phyloP scores from a whole-genome alignment of 1,139 yeast genomes.

The Zygoascus meyerae region DNA sequence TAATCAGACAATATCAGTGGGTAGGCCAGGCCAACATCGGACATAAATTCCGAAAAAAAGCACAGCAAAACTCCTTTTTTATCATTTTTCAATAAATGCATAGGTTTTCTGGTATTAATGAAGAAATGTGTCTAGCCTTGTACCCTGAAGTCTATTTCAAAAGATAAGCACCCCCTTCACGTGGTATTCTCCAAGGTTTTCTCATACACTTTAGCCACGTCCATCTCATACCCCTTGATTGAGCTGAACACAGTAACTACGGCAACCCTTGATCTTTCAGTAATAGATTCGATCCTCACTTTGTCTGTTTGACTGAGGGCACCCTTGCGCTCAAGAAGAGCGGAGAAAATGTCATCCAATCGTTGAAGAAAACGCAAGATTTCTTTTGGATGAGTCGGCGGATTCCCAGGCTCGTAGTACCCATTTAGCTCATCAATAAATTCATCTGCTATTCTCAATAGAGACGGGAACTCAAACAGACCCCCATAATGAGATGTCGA shows the following conservation, averaged over 20 bases:
- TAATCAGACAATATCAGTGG: no score
- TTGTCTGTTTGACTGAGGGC: constrained; percentile 23
- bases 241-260: constrained; percentile 13
- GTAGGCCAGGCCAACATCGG: no score
- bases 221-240: constrained; percentile 10
- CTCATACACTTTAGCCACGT: constrained; percentile 10
- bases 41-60: no score
- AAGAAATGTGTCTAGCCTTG: no score
- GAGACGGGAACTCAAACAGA: constrained; percentile 51
- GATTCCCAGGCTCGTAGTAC: constrained; percentile 15
- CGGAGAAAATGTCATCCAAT: constrained; percentile 24
- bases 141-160: no score
- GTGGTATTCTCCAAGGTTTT: constrained; percentile 6
- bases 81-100: no score
- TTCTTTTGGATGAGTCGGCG: constrained; percentile 10
- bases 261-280: constrained; percentile 26
- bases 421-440: constrained; percentile 47
- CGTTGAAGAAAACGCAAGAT: constrained; percentile 19
- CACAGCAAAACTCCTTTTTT: no score
- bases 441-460: constrained; percentile 59
- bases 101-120: no score
- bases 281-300: constrained; percentile 27
- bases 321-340: constrained; percentile 16
- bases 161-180: no score
- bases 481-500: constrained; percentile 18